Percentiles rank a stretch among this genome's conserved stretches.
phyloP scores from a whole-genome alignment of 2,329 filamentous ascomycete species.

The Colletotrichum tofieldiae region DNA sequence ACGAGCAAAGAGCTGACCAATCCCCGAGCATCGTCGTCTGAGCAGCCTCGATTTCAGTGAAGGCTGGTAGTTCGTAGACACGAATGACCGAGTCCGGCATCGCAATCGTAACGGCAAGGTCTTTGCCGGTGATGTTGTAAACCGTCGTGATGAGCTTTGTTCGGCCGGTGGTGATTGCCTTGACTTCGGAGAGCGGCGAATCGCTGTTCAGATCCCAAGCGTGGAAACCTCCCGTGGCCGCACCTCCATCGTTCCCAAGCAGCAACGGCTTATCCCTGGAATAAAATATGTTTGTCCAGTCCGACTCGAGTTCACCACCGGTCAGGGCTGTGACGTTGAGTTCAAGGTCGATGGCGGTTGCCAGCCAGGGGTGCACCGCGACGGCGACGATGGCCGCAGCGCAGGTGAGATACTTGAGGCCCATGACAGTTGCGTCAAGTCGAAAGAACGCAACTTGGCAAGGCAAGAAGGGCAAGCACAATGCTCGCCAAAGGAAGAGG shows the following conservation, averaged over 20 bases:
- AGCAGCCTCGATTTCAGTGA: constrained; percentile 52
- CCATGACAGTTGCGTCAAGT: constrained; percentile 33
- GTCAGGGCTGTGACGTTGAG: constrained; percentile 54
- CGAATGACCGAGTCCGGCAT: constrained; percentile 60
- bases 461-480: constrained; percentile 15
- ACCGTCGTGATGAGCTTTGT: constrained; percentile 62
- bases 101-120: constrained; percentile 59
- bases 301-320: constrained; percentile 55
- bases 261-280: constrained; percentile 53
- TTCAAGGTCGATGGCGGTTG: constrained; percentile 27
- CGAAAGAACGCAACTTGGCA: constrained; percentile 29
- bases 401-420: constrained; percentile 30
- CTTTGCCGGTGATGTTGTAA: constrained; percentile 54
- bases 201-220: constrained; percentile 53
- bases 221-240: constrained; percentile 60
- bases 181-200: constrained; percentile 51
- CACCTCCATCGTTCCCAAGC: constrained; percentile 63
- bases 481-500: constrained; percentile 14
- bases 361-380: constrained; percentile 29
- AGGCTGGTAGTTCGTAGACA: constrained; percentile 54
- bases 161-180: constrained; percentile 56
- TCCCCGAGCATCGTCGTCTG: constrained; percentile 58
- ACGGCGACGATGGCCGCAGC: constrained; percentile 30
- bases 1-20: constrained; percentile 64
- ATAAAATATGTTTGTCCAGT: constrained; percentile 60